Evolutionary conservation across 192 early-diverging fungal species (phyloP).

Genomic region (Physocladia obscura): DNA sequence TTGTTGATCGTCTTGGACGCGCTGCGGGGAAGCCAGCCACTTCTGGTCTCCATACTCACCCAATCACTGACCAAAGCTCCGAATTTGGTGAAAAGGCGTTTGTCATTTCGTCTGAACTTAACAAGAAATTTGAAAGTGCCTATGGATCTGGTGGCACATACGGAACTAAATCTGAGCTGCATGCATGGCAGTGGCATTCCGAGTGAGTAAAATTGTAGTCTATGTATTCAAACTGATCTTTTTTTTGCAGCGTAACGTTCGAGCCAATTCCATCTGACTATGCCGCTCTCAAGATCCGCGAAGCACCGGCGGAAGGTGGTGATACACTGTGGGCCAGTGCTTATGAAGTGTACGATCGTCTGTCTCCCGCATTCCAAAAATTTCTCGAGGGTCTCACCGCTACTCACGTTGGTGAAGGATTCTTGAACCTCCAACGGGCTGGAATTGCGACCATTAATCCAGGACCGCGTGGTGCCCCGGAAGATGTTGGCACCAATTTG

Average conservation of each 20-base stretch:
- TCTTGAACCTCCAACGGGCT: not conserved
- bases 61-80: not conserved
- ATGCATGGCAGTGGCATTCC: conserved; percentile 11
- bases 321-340: conserved; percentile 26
- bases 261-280: conserved; percentile 23
- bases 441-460: conserved; percentile 5
- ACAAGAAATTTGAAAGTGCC: not conserved
- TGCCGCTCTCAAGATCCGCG: conserved; percentile 11
- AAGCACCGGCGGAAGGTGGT: conserved; percentile 13
- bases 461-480: conserved; percentile 21
- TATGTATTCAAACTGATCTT: not conserved
- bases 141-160: not conserved
- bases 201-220: not conserved
- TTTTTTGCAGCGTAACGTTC: conserved; percentile 20
- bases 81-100: conserved; percentile 8
- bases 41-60: conserved; percentile 11
- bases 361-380: conserved; percentile 53
- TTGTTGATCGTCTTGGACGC: conserved; percentile 26
- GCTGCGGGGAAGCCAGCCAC: conserved; percentile 7
- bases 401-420: conserved; percentile 45
- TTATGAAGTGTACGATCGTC: conserved; percentile 30
- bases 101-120: conserved; percentile 11
- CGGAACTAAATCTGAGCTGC: conserved; percentile 2
- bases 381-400: conserved; percentile 63
- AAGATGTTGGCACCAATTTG: conserved; percentile 12